Base-by-base conservation (phyloP, 495 filamentous ascomycete species). In the Oidiodendron maius region DNA sequence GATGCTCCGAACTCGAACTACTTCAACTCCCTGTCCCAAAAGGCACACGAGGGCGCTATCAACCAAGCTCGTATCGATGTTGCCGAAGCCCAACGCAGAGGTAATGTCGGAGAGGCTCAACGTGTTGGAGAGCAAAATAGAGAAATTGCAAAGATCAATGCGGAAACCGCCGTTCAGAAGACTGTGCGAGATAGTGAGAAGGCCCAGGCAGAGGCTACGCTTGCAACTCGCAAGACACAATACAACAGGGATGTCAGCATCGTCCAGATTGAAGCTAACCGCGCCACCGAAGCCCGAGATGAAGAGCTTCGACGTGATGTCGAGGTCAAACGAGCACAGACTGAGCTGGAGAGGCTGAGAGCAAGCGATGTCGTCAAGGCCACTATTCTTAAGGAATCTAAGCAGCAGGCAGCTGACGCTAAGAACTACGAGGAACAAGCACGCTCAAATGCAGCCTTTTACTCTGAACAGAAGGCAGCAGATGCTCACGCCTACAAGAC, bases 121-220 rank as follows among this genome's bases (percentile, higher is more conserved):
- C 82, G 87, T 53, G 76, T 81, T 53, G 86, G 87, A 47, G 74
- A 82, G 57, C 82, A 86, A 42, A 86, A 87, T 56, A 83, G 87
- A 47, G 83, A 87, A 53, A 85, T 91, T 37, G 82, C 83, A 46
- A 89, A 86, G 66, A 91, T 93, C 57, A 53, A 55, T 26, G 50
- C 51, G 12, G 35, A 48, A 35, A 50, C 47, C 18, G 86, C 87
- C 1, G 86, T 90, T 3, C 76, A 84, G 43, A 87, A 91, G 68
- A 91, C 87, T 3, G 77, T 89, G 57, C 82, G 87, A 48, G 87
- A 89, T 55, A 79, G 81, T 40, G 85, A 91, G 68, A 86, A 86
- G 46, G 86, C 86, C 8, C 64, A 74, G 17, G 87, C 87, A 40
- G 87, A 91, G 62, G 83, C 85, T 37, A 78, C 80, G 28, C 76